Evolutionary conservation across 495 filamentous ascomycete species (phyloP).

Genomic region (Xylaria grammica): DNA sequence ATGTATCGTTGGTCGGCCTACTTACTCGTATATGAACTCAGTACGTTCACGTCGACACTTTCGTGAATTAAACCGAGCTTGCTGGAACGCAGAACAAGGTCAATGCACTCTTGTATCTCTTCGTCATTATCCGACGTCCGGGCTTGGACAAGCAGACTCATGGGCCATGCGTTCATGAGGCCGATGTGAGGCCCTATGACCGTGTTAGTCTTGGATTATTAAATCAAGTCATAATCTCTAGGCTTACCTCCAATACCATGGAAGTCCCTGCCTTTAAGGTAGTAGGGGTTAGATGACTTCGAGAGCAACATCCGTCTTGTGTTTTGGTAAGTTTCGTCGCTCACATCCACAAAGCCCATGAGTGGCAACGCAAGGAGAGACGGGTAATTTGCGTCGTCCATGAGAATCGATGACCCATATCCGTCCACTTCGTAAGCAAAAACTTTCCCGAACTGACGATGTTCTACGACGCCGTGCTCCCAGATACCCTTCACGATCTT

Average conservation of each 20-base stretch:
- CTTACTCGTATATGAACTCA: slow-evolving; percentile 76
- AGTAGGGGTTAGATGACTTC: slow-evolving; percentile 86
- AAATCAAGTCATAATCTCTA: neutral
- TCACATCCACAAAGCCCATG: slow-evolving; percentile 75
- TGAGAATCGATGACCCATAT: slow-evolving; percentile 86
- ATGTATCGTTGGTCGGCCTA: slow-evolving; percentile 9
- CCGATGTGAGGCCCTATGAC: slow-evolving; percentile 69
- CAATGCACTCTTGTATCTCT: slow-evolving; percentile 75
- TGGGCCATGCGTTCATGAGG: slow-evolving; percentile 91
- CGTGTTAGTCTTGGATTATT: neutral
- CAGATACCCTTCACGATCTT: slow-evolving; percentile 77
- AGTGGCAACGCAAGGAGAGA: slow-evolving; percentile 86
- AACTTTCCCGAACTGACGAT: slow-evolving; percentile 82
- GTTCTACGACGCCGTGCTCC: slow-evolving; percentile 87
- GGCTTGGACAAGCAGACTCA: slow-evolving; percentile 89
- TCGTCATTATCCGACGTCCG: slow-evolving; percentile 86
- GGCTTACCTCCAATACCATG: slow-evolving; percentile 80
- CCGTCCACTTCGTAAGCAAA: slow-evolving; percentile 98
- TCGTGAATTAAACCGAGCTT: slow-evolving; percentile 87
- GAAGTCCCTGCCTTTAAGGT: slow-evolving; percentile 77
- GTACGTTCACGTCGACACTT: slow-evolving; percentile 81
- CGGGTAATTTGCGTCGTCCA: slow-evolving; percentile 98
- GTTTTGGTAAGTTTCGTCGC: slow-evolving; percentile 80
- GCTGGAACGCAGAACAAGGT: slow-evolving; percentile 74
- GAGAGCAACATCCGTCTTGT: slow-evolving; percentile 89